Conservation (phyloP, 345 rosid species). For the Eucalyptus grandis region DNA sequence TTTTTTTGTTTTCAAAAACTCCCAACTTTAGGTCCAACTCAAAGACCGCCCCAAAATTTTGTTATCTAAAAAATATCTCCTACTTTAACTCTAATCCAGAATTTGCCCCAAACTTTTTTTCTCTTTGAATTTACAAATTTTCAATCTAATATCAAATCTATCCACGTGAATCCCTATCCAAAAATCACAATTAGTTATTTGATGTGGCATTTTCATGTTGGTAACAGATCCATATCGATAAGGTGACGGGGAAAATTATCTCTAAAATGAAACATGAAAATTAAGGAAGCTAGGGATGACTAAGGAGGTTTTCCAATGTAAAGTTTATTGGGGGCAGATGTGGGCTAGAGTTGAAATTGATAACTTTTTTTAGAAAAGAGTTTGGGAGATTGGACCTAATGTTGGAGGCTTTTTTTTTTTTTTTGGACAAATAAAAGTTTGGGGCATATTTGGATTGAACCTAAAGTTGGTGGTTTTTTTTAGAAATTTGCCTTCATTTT, state of each 20-base stretch:
- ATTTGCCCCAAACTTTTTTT: not conserved
- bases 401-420: not conserved
- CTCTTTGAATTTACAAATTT: not conserved
- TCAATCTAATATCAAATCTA: not conserved
- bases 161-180: not conserved
- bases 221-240: not conserved
- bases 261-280: not conserved
- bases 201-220: not conserved
- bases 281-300: not conserved
- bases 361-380: not conserved
- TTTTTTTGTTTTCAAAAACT: not conserved
- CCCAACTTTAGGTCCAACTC: not conserved
- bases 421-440: too few relatives aligned
- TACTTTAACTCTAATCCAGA: not conserved
- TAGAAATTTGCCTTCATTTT: not conserved
- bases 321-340: not conserved
- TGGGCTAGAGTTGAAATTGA: not conserved
- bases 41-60: not conserved
- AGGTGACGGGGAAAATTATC: not conserved
- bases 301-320: not conserved
- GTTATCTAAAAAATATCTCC: too few relatives aligned
- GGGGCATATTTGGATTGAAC: not conserved
- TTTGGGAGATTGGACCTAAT: not conserved
- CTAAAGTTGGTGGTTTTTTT: not conserved
- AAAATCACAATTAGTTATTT: not conserved